These are phyloP conservation scores for Exophiala sideris DNA, from an alignment of 2,329 filamentous ascomycete genomes.

Conservation along the genomic window DNA sequence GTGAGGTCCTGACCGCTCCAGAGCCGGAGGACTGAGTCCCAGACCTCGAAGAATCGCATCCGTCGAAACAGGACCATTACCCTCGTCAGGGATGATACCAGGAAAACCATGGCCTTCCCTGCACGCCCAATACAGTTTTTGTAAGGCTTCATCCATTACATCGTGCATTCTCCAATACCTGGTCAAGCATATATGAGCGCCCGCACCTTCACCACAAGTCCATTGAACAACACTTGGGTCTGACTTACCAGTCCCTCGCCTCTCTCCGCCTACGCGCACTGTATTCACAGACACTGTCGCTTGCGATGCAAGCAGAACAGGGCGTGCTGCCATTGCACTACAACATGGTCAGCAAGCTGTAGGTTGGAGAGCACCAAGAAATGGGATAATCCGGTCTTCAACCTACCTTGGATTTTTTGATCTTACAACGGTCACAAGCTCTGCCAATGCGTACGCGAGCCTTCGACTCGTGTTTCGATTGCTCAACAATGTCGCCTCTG, in stretches of 20 bases:
- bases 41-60: constrained; percentile 23
- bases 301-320: constrained; percentile 15
- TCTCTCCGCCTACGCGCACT: constrained; percentile 21
- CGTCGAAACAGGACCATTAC: constrained; percentile 18
- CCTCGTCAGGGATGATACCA: constrained; percentile 20
- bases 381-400: not conserved
- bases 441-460: constrained; percentile 17
- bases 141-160: constrained; percentile 21
- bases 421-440: constrained; percentile 23
- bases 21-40: constrained; percentile 15
- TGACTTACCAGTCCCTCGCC: constrained; percentile 22
- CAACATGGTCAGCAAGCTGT: constrained; percentile 1
- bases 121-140: constrained; percentile 24
- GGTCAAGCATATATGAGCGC: not conserved
- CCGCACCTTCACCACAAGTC: not conserved
- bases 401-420: constrained; percentile 23
- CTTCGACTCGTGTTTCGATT: constrained; percentile 4
- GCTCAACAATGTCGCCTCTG: constrained; percentile 5
- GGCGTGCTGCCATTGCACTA: constrained; percentile 22
- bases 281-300: constrained; percentile 22
- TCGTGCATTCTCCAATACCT: constrained; percentile 24
- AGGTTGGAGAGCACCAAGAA: not conserved
- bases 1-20: constrained; percentile 5
- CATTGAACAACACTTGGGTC: not conserved
- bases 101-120: constrained; percentile 19